phyloP scores from a whole-genome alignment of 768 basidiomycete species.

The Strobilomyces dryophilus region DNA sequence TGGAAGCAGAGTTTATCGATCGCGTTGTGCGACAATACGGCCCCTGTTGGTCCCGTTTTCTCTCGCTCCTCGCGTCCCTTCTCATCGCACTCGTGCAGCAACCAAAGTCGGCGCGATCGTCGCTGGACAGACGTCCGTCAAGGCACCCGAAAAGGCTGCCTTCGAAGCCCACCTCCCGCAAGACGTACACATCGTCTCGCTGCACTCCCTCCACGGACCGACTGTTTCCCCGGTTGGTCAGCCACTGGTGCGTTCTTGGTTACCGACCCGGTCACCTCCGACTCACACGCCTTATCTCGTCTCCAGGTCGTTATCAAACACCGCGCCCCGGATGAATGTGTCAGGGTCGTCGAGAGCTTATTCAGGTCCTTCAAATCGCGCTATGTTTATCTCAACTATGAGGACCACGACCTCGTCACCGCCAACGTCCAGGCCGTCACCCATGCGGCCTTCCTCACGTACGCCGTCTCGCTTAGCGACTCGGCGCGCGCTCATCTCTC shows the following conservation, averaged over 20 bases:
- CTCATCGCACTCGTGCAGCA: constrained; percentile 40
- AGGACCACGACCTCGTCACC: constrained; percentile 93
- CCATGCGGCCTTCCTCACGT: constrained; percentile 97
- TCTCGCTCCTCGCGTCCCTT: not conserved
- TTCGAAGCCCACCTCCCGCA: constrained; percentile 85
- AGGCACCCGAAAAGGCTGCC: constrained; percentile 86
- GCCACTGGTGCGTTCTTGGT: constrained; percentile 61
- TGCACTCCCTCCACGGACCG: constrained; percentile 94
- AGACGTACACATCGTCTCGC: constrained; percentile 87
- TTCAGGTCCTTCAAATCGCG: constrained; percentile 77
- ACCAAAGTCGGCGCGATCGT: constrained; percentile 92
- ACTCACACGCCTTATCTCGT: not conserved
- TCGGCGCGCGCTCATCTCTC: constrained; percentile 6
- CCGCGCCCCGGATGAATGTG: constrained; percentile 68
- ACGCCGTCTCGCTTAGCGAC: constrained; percentile 11
- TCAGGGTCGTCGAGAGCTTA: constrained; percentile 76
- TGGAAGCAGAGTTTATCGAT: constrained; percentile 87
- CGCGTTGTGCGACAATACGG: constrained; percentile 84
- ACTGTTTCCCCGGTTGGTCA: constrained; percentile 85
- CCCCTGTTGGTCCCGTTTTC: constrained; percentile 58
- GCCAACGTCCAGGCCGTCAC: constrained; percentile 99
- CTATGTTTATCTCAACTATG: constrained; percentile 91
- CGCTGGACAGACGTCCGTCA: constrained; percentile 94
- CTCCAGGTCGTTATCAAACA: constrained; percentile 84
- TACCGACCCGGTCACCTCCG: not conserved